Conservation (phyloP, 352 stramenopile genomes). For the Pythium apleroticum region DNA sequence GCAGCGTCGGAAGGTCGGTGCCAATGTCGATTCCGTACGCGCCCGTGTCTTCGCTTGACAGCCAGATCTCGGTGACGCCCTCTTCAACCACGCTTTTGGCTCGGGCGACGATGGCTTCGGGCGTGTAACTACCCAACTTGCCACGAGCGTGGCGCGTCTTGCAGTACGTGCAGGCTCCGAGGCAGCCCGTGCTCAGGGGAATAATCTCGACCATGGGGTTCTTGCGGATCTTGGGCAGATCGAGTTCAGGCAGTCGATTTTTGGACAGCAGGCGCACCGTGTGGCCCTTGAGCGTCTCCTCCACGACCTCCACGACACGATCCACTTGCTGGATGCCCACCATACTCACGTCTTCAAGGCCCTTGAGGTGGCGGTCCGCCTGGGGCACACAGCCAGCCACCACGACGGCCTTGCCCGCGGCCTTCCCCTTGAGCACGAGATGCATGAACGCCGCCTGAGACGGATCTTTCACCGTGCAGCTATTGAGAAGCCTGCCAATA, state of each 20-base stretch:
- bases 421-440: constrained; percentile 78
- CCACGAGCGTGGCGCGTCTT: constrained; percentile 92
- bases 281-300: constrained; percentile 91
- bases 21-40: constrained; percentile 91
- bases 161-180: constrained; percentile 93
- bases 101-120: constrained; percentile 73
- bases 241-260: constrained; percentile 77
- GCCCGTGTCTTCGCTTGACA: constrained; percentile 91
- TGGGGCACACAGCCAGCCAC: constrained; percentile 92
- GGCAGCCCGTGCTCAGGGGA: constrained; percentile 89
- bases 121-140: constrained; percentile 87
- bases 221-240: constrained; percentile 92
- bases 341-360: constrained; percentile 83
- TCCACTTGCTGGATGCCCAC: constrained; percentile 92
- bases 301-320: constrained; percentile 89
- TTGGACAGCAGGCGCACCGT: constrained; percentile 83
- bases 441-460: constrained; percentile 91
- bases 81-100: constrained; percentile 66
- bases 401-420: constrained; percentile 83
- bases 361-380: constrained; percentile 81
- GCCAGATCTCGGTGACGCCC: constrained; percentile 91
- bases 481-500: constrained; percentile 76
- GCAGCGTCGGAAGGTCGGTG: constrained; percentile 70
- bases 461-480: constrained; percentile 93
- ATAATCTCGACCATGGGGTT: constrained; percentile 94